Base-by-base conservation (phyloP, 2,329 filamentous ascomycete species). In the Verticillium longisporum region DNA sequence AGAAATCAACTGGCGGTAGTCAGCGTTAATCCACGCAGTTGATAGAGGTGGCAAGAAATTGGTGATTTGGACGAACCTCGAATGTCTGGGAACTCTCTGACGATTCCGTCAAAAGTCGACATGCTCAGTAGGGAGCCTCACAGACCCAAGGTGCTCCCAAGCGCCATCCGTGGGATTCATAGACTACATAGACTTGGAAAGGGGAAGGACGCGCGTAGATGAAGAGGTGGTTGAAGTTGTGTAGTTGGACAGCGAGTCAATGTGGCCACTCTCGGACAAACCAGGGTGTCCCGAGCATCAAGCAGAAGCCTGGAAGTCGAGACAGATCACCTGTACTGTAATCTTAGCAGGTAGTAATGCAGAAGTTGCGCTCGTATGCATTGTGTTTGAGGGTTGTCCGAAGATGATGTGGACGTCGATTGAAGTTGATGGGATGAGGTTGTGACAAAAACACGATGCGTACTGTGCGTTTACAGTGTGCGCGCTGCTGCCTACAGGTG, bases 21-120 rank as follows among this genome's bases (percentile, higher is more conserved):
- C 26, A 18, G 53, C 18, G 14, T 36, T 3, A 59, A 59, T n/a
- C 56, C 56, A 3, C 57, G 59, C 41, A 63, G 62, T 36, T 36
- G n/a, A 50, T 50, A 62, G 13, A 62, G 60, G 54, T 55, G 56
- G 26, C 26, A 64, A 62, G 31, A 62, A 60, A 4, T 21, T 26
- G 7, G 7, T 1, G n/a, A 7, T 50, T 11, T n/a, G n/a, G 32
- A 66, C 75, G 68, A 66, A 87, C 87, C 88, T 68, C 88, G 80
- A 62, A 96, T 92, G 50, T 87, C 84, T 4, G 91, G 91, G 66
- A 96, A 96, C 70, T 96, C 92, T 75, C 79, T 74, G 61, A 92
- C 77, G 38, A 87, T 74, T 58, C 90, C 90, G 66, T 89, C 81
- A 71, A 93, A 93, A 1, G 89, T 93, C 26, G 90, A 93, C 90